Base-by-base conservation (phyloP, 495 filamentous ascomycete genomes). In the Umbilicaria muhlenbergii region DNA sequence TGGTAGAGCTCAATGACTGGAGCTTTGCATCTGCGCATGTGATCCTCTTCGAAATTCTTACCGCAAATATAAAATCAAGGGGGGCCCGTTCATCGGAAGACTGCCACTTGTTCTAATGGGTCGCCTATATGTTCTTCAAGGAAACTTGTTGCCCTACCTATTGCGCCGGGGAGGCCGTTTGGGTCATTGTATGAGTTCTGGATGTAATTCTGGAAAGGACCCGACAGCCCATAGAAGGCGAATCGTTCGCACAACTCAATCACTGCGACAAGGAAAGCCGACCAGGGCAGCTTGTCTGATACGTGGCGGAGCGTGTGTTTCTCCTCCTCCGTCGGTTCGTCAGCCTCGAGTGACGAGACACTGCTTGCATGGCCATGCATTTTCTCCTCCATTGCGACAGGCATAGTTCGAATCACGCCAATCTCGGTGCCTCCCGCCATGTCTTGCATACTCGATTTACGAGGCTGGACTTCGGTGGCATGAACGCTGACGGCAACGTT, bases 161-260 rank as follows among this genome's bases (percentile, higher is more conserved):
- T 62, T 3, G 73, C 74, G 55, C 74, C 77, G 39, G 63, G 46
- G 11, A 46, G 64, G 33, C 67, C 68, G 41, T 65, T 46, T 21
- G 62, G 62, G 18, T 66, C 64, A 42, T 69, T 61, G 11, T 64
- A 54, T 24, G 65, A 58, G 44, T 67, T 70, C 39, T 66, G 55
- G 48, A 79, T 64, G 47, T 80, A 80, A 59, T 39, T 55, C 39
- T 56, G 53, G 47, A 70, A 70, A 33, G 63, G 61, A 4, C 62
- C 67, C 11, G 57, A 57, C 16, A 76, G 65, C 41, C 77, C 76
- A 57, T 80, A 80, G 67, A 76, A 82, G 47, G 74, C 70, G 55
- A 81, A 81, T 45, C 78, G 71, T 62, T 83, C 78, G 52, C 73
- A 75, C 35, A 81, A 48, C 50, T 81, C 78, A 42, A 81, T 69